phyloP scores from a whole-genome alignment of 2,329 filamentous ascomycete species.

The Paecilomyces dactylethromorphus region DNA sequence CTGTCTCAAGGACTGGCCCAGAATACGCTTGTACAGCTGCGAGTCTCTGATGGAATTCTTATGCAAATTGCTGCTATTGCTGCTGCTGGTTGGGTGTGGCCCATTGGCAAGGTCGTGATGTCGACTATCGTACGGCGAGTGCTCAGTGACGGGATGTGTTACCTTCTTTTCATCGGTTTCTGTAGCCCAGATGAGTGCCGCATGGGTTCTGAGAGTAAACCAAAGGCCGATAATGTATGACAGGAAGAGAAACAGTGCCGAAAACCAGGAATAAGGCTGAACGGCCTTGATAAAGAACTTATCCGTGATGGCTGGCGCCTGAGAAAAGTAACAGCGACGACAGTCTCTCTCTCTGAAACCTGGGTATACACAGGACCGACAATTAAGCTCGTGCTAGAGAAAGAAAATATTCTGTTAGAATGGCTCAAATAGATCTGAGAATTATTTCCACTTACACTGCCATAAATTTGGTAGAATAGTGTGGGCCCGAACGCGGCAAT shows the following conservation, averaged over 20 bases:
- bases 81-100: conserved; percentile 20
- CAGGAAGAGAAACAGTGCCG: conserved; percentile 76
- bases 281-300: conserved; percentile 87
- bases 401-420: conserved; percentile 26
- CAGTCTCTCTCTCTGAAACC: conserved; percentile 56
- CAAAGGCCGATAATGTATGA: conserved; percentile 91
- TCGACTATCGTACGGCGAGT: conserved; percentile 27
- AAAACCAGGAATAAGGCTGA: conserved; percentile 86
- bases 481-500: conserved; percentile 94
- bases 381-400: conserved; percentile 80
- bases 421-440: conserved; percentile 7
- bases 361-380: conserved; percentile 57
- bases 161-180: conserved; percentile 72
- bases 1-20: conserved; percentile 83
- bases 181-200: conserved; percentile 91
- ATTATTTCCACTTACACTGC: conserved; percentile 56
- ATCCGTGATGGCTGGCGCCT: conserved; percentile 75
- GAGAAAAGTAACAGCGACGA: conserved; percentile 87
- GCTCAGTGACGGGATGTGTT: conserved; percentile 18
- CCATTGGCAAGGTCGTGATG: conserved; percentile 23
- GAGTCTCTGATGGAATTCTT: conserved; percentile 74
- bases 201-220: conserved; percentile 93
- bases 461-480: conserved; percentile 97
- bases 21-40: conserved; percentile 84
- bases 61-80: conserved; percentile 38